A percentile compares a stretch with the other conserved stretches of the same genome.
These are phyloP conservation scores for Stachybotrys elegans DNA, from an alignment of 2,329 filamentous ascomycete genomes.

Conservation along the genomic window DNA sequence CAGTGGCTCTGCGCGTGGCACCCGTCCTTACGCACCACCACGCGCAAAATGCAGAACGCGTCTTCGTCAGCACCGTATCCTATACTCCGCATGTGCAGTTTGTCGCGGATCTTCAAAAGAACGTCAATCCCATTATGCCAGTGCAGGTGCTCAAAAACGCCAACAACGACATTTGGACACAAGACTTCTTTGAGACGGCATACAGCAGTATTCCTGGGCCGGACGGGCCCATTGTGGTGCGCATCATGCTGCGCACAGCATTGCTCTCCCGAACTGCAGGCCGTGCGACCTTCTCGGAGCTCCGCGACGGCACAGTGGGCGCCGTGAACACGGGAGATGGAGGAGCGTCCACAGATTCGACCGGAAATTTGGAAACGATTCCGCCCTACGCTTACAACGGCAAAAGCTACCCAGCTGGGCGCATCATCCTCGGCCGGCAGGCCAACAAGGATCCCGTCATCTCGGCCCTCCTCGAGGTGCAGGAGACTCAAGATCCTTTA, in stretches of 20 bases:
- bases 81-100: conserved; percentile 14
- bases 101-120: conserved; percentile 8
- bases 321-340: conserved; percentile 20
- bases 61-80: conserved; percentile 13
- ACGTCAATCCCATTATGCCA: conserved; percentile 10
- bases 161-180: conserved; percentile 28
- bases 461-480: conserved; percentile 22
- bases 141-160: conserved; percentile 16
- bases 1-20: conserved; percentile 28
- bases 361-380: conserved; percentile 31
- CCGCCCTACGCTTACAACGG: conserved; percentile 22
- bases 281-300: conserved; percentile 24
- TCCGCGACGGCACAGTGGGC: conserved; percentile 20
- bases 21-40: conserved; percentile 33
- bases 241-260: conserved; percentile 25
- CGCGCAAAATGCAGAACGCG: conserved; percentile 19
- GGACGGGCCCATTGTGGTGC: conserved; percentile 22
- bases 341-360: conserved; percentile 12
- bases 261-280: conserved; percentile 22
- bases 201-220: conserved; percentile 33
- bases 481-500: conserved; percentile 29
- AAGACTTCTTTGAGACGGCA: conserved; percentile 33
- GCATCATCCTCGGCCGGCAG: conserved; percentile 14
- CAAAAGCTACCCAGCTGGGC: conserved; percentile 13
- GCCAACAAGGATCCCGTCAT: conserved; percentile 14